Percentiles rank a stretch among this genome's conserved stretches.
phyloP scores from a whole-genome alignment of 192 early-diverging fungal species.

The Mortierella hygrophila region DNA sequence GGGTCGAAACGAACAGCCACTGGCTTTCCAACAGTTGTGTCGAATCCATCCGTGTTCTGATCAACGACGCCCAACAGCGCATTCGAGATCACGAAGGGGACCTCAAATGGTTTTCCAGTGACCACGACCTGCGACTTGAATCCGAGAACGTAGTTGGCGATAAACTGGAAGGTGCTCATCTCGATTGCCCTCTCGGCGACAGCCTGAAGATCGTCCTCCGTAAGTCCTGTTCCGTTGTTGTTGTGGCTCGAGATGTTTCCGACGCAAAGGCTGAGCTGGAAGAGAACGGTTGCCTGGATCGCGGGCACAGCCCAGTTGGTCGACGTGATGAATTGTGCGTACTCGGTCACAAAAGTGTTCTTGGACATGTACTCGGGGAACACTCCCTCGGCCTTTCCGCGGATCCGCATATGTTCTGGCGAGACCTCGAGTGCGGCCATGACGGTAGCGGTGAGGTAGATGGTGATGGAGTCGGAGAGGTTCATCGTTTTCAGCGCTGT shows the following conservation, averaged over 20 bases:
- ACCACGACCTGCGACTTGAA: constrained; percentile 47
- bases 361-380: constrained; percentile 51
- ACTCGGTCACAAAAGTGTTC: constrained; percentile 47
- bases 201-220: constrained; percentile 57
- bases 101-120: constrained; percentile 37
- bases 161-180: constrained; percentile 72
- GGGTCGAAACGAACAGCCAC: constrained; percentile 20
- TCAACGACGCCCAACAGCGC: constrained; percentile 43
- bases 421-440: constrained; percentile 60
- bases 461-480: constrained; percentile 52
- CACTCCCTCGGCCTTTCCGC: constrained; percentile 25
- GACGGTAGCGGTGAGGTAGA: constrained; percentile 53
- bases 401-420: constrained; percentile 42
- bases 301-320: constrained; percentile 48
- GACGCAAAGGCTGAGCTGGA: constrained; percentile 74
- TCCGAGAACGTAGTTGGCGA: constrained; percentile 71
- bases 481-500: constrained; percentile 51
- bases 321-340: constrained; percentile 39
- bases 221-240: constrained; percentile 16
- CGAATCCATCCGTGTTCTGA: constrained; percentile 53
- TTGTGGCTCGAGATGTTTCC: constrained; percentile 61
- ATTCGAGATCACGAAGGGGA: constrained; percentile 33
- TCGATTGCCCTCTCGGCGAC: constrained; percentile 68
- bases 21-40: constrained; percentile 51
- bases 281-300: constrained; percentile 56